Evolutionary conservation across 2,329 filamentous ascomycete species (phyloP).

Genomic region (Xylaria sp.): DNA sequence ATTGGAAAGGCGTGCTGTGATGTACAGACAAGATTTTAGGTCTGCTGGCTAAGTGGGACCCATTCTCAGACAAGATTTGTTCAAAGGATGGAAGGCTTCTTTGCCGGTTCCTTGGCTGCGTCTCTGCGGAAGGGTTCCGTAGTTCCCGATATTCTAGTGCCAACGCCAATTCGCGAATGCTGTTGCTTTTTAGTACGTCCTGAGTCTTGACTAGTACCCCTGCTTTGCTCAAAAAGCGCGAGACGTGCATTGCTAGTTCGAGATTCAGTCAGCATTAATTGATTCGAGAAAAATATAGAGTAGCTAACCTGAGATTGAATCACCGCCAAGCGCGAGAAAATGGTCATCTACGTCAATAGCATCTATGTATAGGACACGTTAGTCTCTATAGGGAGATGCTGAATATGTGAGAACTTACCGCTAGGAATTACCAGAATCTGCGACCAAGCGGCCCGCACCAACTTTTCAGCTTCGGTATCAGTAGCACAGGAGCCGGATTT

Average conservation of each 20-base stretch:
- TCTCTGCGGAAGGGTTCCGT: neutral
- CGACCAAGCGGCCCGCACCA: constrained; percentile 22
- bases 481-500: neutral
- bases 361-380: neutral
- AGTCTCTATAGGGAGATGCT: neutral
- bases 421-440: constrained; percentile 18
- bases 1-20: constrained; percentile 24
- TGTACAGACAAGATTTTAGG: constrained; percentile 15
- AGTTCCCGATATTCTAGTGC: constrained; percentile 2
- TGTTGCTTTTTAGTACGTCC: constrained; percentile 19
- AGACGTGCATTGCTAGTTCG: constrained; percentile 13
- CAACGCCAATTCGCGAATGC: constrained; percentile 15
- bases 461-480: constrained; percentile 16
- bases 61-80: neutral
- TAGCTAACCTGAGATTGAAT: constrained; percentile 19
- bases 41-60: neutral
- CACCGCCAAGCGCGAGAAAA: constrained; percentile 21
- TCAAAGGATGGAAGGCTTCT: neutral
- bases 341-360: constrained; percentile 22
- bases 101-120: neutral
- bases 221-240: constrained; percentile 17
- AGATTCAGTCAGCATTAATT: neutral
- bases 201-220: constrained; percentile 17
- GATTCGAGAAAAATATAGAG: neutral
- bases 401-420: constrained; percentile 7